A percentile compares a stretch with the other conserved stretches of the same genome.
Evolutionary conservation across 2,329 filamentous ascomycete genomes (phyloP).

Genomic region (Diplodia sapinea): DNA sequence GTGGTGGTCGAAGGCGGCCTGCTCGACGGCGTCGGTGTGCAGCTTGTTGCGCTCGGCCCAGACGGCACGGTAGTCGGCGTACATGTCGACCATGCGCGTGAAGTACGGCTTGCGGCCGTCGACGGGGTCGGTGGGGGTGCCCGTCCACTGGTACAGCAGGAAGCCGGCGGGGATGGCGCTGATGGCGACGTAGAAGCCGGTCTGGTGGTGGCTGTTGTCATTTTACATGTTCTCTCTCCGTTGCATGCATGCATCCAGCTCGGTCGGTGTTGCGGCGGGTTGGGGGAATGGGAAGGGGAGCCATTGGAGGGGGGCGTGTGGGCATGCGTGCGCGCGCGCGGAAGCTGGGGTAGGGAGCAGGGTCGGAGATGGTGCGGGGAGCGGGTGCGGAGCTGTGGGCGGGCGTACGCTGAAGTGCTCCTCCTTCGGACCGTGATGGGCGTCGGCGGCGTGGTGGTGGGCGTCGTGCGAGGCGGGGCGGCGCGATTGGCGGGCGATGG

Average conservation of each 20-base stretch:
- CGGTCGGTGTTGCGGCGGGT: no score
- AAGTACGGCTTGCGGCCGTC: slow-evolving; percentile 51
- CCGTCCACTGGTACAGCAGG: slow-evolving; percentile 55
- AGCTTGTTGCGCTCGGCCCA: slow-evolving; percentile 64
- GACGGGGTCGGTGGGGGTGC: slow-evolving; percentile 37
- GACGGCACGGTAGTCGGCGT: slow-evolving; percentile 58
- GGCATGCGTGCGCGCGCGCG: no score
- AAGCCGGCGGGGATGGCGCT: slow-evolving; percentile 53
- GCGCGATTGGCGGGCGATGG: slow-evolving; percentile 48
- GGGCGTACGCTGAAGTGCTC: slow-evolving; percentile 60
- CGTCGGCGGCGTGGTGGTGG: slow-evolving; percentile 43
- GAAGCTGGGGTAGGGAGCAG: not conserved
- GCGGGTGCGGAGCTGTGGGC: slow-evolving; percentile 9
- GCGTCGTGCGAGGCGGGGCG: slow-evolving; percentile 46
- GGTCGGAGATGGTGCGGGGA: slow-evolving; percentile 20
- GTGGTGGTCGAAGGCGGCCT: slow-evolving; percentile 67
- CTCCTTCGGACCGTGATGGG: slow-evolving; percentile 49
- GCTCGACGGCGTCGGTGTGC: slow-evolving; percentile 66
- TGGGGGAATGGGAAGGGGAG: no score
- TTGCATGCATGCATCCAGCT: not conserved
- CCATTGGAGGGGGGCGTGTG: no score
- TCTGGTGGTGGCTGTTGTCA: slow-evolving; percentile 40
- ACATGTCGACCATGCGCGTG: slow-evolving; percentile 61
- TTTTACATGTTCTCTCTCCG: slow-evolving; percentile 34
- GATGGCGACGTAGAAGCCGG: slow-evolving; percentile 56